phyloP scores from a whole-genome alignment of 441 rosid genomes.

The Eutrema salsugineum region DNA sequence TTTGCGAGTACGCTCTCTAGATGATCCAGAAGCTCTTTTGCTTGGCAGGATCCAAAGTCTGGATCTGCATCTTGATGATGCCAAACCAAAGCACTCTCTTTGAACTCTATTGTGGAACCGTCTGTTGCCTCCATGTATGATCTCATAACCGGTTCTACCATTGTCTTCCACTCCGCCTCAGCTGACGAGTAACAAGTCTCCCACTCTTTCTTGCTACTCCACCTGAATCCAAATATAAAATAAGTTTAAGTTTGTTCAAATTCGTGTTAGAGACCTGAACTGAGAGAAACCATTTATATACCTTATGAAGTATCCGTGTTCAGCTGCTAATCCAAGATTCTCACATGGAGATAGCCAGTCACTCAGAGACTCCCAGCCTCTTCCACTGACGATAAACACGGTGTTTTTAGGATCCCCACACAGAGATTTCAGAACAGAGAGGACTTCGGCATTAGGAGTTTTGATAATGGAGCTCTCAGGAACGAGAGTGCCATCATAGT shows the following conservation, averaged over 20 bases:
- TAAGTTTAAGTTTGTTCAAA: not conserved
- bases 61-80: conserved; percentile 58
- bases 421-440: conserved; percentile 39
- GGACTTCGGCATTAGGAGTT: conserved; percentile 37
- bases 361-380: conserved; percentile 44
- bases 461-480: conserved; percentile 39
- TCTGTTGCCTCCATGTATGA: conserved; percentile 59
- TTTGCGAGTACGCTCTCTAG: conserved; percentile 56
- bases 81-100: conserved; percentile 65
- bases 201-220: conserved; percentile 42
- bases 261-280: not conserved
- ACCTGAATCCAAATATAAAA: conserved; percentile 27
- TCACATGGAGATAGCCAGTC: conserved; percentile 47
- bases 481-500: conserved; percentile 63
- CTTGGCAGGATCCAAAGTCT: conserved; percentile 57
- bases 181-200: conserved; percentile 35
- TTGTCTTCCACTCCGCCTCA: conserved; percentile 46
- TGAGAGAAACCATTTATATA: conserved; percentile 5
- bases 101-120: conserved; percentile 53
- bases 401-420: conserved; percentile 50
- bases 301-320: conserved; percentile 60
- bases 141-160: conserved; percentile 51
- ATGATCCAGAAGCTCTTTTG: conserved; percentile 58
- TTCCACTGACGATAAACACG: conserved; percentile 54
- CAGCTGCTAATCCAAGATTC: conserved; percentile 60